phyloP scores from a whole-genome alignment of 73 alveolate genomes.

The Breviolum minutum region DNA sequence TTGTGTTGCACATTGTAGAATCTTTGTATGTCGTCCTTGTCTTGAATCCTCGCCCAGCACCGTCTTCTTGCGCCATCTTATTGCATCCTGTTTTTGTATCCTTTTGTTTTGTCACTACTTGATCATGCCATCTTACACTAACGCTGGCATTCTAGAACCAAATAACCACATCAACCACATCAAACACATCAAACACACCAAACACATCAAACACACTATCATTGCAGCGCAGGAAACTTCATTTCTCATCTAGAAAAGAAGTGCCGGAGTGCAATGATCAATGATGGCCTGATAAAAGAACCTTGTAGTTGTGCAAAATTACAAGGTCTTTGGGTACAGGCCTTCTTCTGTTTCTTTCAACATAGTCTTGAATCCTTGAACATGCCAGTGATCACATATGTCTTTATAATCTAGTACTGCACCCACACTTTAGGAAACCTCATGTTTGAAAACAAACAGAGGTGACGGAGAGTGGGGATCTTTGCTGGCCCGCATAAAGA shows the following conservation, averaged over 20 bases:
- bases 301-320: background rate
- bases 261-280: slow-evolving; percentile 26
- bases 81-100: too few species aligned
- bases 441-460: background rate
- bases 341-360: background rate
- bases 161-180: too few species aligned
- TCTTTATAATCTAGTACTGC: background rate
- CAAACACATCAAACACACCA: too few species aligned
- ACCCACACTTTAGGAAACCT: slow-evolving; percentile 34
- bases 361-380: background rate
- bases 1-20: too few species aligned
- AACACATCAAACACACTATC: too few species aligned
- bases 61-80: too few species aligned
- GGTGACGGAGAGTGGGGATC: slow-evolving; percentile 19
- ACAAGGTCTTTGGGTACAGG: background rate
- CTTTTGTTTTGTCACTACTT: too few species aligned
- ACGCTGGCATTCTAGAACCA: too few species aligned
- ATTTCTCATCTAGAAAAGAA: background rate
- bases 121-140: too few species aligned
- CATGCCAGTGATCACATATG: background rate
- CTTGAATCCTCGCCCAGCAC: too few species aligned
- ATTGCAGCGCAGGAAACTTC: slow-evolving; percentile 3
- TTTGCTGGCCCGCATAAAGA: slow-evolving; percentile 6
- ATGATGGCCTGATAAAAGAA: slow-evolving; percentile 22
- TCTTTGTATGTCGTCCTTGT: too few species aligned